Evolutionary conservation across 345 rosid species (phyloP).

Genomic region (Xanthoceras sorbifolium): DNA sequence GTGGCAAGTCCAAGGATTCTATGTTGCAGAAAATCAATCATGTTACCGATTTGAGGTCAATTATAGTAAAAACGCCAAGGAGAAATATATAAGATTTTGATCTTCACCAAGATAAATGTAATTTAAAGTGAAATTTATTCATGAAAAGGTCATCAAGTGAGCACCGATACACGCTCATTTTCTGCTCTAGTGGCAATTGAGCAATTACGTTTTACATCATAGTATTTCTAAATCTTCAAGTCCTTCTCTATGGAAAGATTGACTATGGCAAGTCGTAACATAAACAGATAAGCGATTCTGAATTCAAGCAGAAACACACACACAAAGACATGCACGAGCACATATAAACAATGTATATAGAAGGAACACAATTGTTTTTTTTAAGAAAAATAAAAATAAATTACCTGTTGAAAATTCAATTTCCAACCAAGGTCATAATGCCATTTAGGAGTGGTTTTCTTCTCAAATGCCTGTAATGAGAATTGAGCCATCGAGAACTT

Average conservation of each 20-base stretch:
- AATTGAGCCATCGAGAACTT: conserved; percentile 17
- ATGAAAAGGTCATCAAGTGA: background rate
- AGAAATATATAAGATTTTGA: background rate
- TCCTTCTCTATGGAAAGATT: background rate
- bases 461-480: conserved; percentile 71
- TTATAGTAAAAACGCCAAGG: background rate
- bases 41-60: background rate
- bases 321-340: background rate
- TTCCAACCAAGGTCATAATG: conserved; percentile 78
- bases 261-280: background rate
- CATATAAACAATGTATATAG: background rate
- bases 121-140: background rate
- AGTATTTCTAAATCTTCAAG: background rate
- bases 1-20: background rate
- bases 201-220: background rate
- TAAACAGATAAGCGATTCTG: conserved; percentile 1
- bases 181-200: background rate
- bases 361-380: background rate
- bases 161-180: background rate
- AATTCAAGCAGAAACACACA: background rate
- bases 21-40: background rate
- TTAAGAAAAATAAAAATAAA: background rate
- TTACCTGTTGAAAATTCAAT: conserved; percentile 76
- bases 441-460: conserved; percentile 63
- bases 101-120: background rate